Base-by-base conservation (phyloP, 345 rosid genomes). In the Abelmoschus esculentus region DNA sequence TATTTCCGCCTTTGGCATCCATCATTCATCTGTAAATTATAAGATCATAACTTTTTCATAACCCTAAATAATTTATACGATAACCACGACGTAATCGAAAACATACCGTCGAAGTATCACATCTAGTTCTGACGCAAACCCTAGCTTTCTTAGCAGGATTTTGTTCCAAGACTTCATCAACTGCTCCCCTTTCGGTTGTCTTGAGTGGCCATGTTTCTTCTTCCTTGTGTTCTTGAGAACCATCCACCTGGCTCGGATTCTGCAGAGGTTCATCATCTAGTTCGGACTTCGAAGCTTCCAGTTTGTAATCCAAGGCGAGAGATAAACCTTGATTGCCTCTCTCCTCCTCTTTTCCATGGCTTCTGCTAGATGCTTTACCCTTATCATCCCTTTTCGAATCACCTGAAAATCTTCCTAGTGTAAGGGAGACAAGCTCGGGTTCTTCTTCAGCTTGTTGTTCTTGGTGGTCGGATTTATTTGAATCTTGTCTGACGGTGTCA, bases 1-100 rank as follows among this genome's bases (percentile, higher is more conserved):
- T 93, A 93, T 79, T 93, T 93, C 64, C 98, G 86, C 98, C 98
- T 90, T 60, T 90, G 98, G 70, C 98, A 93, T 11, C 98, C 98
- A 72, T 93, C 98, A 65, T 83, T 90, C 92, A 93, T 84, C 97
- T 93, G 38, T 34, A 34, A 34, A 29, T 34, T 34, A 34, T 6
- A 34, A 34, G 38, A 6, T 34, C 26, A 22, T 22, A 34, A 29
- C 3, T 29, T 29, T 29, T 1, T 29, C 2, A 29, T 29, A 29
- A 29, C 32, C 32, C 3, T 29, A 3, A 29, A 29, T 29, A 29
- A 29, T 29, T 2, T 29, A 29, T 29, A 3, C 3, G 0, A 29
- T 29, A 29, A 29, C 1, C 32, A 3, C 32, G 3, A 29, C 32
- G 3, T 3, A 29, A 29, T 29, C 2, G 32, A 29, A 29, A 29